phyloP scores from a whole-genome alignment of 2,329 filamentous ascomycete genomes.

The Xylariomycetidae sp. region DNA sequence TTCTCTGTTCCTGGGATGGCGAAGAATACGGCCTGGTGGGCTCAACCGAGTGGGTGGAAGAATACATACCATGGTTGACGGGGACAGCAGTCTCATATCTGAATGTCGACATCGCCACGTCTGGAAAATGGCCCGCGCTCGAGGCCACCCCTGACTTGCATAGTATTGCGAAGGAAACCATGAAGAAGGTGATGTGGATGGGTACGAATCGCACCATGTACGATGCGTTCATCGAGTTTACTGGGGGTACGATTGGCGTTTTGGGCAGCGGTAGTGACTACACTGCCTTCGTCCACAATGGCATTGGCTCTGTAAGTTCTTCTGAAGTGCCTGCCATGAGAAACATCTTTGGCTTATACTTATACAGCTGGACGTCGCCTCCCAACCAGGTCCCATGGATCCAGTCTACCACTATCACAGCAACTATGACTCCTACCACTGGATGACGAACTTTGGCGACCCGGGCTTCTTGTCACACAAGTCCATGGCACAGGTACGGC shows the following conservation, averaged over 20 bases:
- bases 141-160: constrained; percentile 63
- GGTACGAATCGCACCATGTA: constrained; percentile 33
- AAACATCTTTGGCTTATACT: constrained; percentile 12
- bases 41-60: constrained; percentile 82
- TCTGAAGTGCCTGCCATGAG: constrained; percentile 23
- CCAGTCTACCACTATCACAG: constrained; percentile 72
- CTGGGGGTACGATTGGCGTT: constrained; percentile 45
- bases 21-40: constrained; percentile 78
- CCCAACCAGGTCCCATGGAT: constrained; percentile 35
- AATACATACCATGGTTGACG: constrained; percentile 70
- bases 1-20: constrained; percentile 66
- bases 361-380: constrained; percentile 51
- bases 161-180: constrained; percentile 55
- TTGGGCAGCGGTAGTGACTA: constrained; percentile 64
- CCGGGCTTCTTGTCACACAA: constrained; percentile 54
- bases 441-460: constrained; percentile 78
- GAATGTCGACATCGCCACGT: constrained; percentile 67
- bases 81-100: constrained; percentile 68
- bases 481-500: constrained; percentile 46
- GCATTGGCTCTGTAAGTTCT: constrained; percentile 34
- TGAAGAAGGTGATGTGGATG: constrained; percentile 57
- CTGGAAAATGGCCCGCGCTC: constrained; percentile 51
- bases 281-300: constrained; percentile 57
- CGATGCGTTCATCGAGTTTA: constrained; percentile 33
- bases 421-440: constrained; percentile 79